Evolutionary conservation across 73 alveolate species (phyloP), one percentile per base, ranked within the genome.

Genomic region (Effrenium voratum): DNA sequence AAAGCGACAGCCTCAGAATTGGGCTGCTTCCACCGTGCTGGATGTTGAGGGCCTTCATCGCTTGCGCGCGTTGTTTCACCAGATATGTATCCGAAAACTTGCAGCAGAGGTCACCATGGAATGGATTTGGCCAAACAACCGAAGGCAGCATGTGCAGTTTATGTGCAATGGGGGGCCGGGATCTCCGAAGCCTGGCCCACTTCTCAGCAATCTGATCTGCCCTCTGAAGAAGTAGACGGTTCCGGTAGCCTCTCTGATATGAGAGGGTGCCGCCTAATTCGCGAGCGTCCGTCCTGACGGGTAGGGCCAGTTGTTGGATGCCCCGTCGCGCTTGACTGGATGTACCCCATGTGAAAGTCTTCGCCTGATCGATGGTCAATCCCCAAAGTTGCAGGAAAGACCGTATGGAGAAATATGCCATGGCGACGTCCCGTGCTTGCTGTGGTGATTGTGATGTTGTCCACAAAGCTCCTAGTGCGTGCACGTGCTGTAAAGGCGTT

Each of bases 251-350:
- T 0, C 16, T 0, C 12, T 68, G 70, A 45, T 43, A 79, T 1
- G 91, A n/a, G 38, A 83, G 12, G 43, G 47, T 5, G 45, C 93
- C 93, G 0, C 93, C 93, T 19, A 83, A 77, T 41, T 83, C 93
- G 28, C 93, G 70, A 1, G 79, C 57, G 45, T 34, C 52, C 5
- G 5, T 5, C 28, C 49, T 55, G 0, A 34, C 36, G 3, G 70
- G 70, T 24, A 44, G 6, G 19, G 30, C 30, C 28, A 30, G n/a
- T 30, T 63, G 77, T 1, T 24, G 41, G 24, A 63, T 2, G n/a
- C 3, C 16, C 28, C n/a, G 28, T 6, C 38, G 26, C 2, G 15
- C 40, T 0, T 30, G 28, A 43, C 40, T 15, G 24, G 52, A 3
- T 26, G 63, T 10, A 10, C 36, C 52, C 91, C 91, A 79, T 8